phyloP scores from a whole-genome alignment of 345 rosid genomes.

The Eutrema japonicum region DNA sequence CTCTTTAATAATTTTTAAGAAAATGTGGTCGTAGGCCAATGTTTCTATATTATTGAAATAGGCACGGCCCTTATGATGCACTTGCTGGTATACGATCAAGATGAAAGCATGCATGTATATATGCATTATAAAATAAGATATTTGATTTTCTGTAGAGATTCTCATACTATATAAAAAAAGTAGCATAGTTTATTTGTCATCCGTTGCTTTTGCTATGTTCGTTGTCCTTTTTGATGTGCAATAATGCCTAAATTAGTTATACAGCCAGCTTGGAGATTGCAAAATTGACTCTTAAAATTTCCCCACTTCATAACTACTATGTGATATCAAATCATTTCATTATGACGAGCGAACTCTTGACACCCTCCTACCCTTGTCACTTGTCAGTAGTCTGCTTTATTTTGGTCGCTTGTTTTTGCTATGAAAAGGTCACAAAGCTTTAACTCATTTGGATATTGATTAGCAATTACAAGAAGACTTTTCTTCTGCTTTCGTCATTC shows the following conservation, averaged over 20 bases:
- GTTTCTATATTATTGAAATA: too few relatives aligned
- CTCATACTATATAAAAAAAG: not conserved
- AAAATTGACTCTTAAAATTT: constrained; percentile 13
- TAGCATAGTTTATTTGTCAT: constrained; percentile 4
- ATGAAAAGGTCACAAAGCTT: constrained; percentile 33
- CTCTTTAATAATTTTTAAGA: too few relatives aligned
- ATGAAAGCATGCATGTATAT: constrained; percentile 11
- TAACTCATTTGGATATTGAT: constrained; percentile 38
- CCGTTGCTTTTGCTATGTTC: constrained; percentile 19
- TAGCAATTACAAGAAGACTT: constrained; percentile 9
- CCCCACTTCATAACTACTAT: constrained; percentile 43
- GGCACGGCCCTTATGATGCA: too few relatives aligned
- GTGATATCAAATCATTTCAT: constrained; percentile 45
- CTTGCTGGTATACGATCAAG: constrained; percentile 14
- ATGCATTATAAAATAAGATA: not conserved
- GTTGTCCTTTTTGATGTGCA: constrained; percentile 15
- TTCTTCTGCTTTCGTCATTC: constrained; percentile 25
- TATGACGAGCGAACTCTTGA: constrained; percentile 34
- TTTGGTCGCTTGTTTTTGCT: constrained; percentile 26
- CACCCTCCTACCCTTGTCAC: constrained; percentile 24
- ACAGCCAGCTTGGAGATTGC: constrained; percentile 33
- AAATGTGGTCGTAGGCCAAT: too few relatives aligned
- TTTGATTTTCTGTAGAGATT: not conserved
- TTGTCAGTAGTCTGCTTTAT: constrained; percentile 36
- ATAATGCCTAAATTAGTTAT: constrained; percentile 28